A percentile compares a stretch with the other conserved stretches of the same genome.
These are phyloP conservation scores for Trichophyton benhamiae DNA, from an alignment of 2,329 filamentous ascomycete species.

Conservation along the genomic window DNA sequence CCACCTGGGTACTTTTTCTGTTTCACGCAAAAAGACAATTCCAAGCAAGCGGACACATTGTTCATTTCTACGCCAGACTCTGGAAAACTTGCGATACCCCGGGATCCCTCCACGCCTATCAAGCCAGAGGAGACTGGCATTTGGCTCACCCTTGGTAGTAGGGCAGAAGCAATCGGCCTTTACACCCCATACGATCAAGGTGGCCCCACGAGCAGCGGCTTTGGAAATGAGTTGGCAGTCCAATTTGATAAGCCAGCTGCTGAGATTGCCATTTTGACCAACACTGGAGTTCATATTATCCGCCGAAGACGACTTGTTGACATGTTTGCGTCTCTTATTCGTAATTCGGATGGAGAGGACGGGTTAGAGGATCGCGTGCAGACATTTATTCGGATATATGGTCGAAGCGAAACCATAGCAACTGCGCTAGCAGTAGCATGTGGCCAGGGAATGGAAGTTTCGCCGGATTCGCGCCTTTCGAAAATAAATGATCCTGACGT, in stretches of 20 bases:
- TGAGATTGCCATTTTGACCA: constrained; percentile 85
- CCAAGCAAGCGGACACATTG: constrained; percentile 51
- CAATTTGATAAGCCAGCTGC: constrained; percentile 75
- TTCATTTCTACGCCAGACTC: constrained; percentile 84
- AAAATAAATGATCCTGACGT: constrained; percentile 70
- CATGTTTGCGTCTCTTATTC: constrained; percentile 73
- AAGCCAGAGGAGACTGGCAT: constrained; percentile 68
- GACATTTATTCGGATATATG: constrained; percentile 74
- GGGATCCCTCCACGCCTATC: constrained; percentile 40
- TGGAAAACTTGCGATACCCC: constrained; percentile 57
- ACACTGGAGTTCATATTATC: constrained; percentile 77
- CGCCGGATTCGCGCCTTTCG: constrained; percentile 55
- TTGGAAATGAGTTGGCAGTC: constrained; percentile 91
- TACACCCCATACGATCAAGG: constrained; percentile 62
- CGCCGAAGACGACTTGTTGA: constrained; percentile 77
- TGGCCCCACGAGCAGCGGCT: constrained; percentile 56
- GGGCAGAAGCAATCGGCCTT: constrained; percentile 65
- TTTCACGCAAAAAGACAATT: constrained; percentile 55
- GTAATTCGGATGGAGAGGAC: constrained; percentile 57
- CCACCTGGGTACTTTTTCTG: constrained; percentile 86
- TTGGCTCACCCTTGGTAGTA: constrained; percentile 63
- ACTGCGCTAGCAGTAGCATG: constrained; percentile 90
- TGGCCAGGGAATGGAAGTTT: constrained; percentile 76
- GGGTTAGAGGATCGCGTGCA: constrained; percentile 70
- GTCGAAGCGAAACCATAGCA: constrained; percentile 75